These are phyloP conservation scores for Ogataea trehaloabstinens DNA, from an alignment of 805 yeast species.

Conservation along the genomic window DNA sequence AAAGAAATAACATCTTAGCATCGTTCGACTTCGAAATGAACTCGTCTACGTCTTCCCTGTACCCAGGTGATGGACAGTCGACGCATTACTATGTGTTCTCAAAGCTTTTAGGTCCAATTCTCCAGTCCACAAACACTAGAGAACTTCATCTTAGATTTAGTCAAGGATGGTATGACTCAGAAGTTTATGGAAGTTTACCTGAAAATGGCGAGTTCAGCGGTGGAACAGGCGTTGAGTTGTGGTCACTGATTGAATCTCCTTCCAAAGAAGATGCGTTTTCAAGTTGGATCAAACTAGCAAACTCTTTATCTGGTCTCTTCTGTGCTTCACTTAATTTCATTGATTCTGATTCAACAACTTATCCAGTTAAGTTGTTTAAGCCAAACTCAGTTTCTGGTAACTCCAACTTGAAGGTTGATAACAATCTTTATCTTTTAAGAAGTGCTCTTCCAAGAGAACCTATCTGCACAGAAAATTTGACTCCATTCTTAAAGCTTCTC, in stretches of 20 bases:
- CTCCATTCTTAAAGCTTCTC: constrained; percentile 85
- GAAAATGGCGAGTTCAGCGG: constrained; percentile 70
- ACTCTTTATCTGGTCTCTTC: constrained; percentile 82
- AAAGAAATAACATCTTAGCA: constrained; percentile 66
- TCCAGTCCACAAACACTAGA: constrained; percentile 62
- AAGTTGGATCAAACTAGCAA: constrained; percentile 71
- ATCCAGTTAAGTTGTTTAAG: constrained; percentile 46
- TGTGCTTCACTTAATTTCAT: constrained; percentile 94
- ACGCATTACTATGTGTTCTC: constrained; percentile 73
- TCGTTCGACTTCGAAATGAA: constrained; percentile 67
- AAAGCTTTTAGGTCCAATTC: constrained; percentile 71
- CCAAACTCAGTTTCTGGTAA: constrained; percentile 22
- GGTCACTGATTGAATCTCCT: constrained; percentile 78
- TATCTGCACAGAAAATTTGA: constrained; percentile 92
- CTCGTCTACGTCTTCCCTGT: constrained; percentile 41
- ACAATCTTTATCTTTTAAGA: constrained; percentile 56
- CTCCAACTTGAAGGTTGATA: constrained; percentile 28
- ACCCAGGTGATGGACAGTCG: constrained; percentile 20
- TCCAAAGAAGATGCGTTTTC: constrained; percentile 51
- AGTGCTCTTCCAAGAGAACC: constrained; percentile 95
- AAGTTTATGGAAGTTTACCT: constrained; percentile 83
- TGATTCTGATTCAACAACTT: constrained; percentile 74
- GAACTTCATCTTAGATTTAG: constrained; percentile 84
- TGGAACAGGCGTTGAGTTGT: constrained; percentile 92
- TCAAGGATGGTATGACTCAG: constrained; percentile 94